Evolutionary conservation across 1,284 basidiomycete species (phyloP), one percentile per base, ranked within the genome.

Genomic region (Moesziomyces sp.): DNA sequence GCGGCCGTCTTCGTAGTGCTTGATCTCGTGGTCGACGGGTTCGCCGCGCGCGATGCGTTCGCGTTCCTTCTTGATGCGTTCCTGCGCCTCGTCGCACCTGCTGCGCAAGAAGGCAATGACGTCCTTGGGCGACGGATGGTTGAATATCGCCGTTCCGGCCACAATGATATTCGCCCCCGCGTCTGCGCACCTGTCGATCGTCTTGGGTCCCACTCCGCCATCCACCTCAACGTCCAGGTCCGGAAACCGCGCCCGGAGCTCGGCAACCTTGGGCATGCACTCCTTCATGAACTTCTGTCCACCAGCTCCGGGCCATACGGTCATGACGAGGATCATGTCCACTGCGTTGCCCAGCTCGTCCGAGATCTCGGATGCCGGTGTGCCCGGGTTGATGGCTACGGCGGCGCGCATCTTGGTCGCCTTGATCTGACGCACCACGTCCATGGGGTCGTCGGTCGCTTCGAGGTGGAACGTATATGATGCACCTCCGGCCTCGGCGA

Each of bases 391-490:
- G 67, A 84, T 81, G 0, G 83, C 83, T 0, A 84, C 78, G 1
- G 80, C 79, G 0, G 83, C 83, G 1, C 78, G 73, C 83, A 83
- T 83, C 47, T 79, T 79, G 28, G 80, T 75, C 11, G 78, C 82
- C 28, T 76, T 76, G 56, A 84, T 83, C 57, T 80, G 74, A 18
- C 76, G 63, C 14, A 83, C 78, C 21, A 83, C 78, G 26, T 82
- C 82, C 61, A 84, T 66, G 0, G 81, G 82, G 49, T 82, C 78
- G 45, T 83, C 81, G 19, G 83, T 80, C 18, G 97, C 95, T 85
- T 99, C 97, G 69, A 94, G 88, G 85, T 99, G 97, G 87, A 99
- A 99, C 69, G 94, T 97, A 86, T 98, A 99, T 58, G 94, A 88
- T 26, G 92, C 88, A 47, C 97, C 97, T 38, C 97, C 97, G 16